phyloP scores from a whole-genome alignment of 176 grass and related monocot genomes.

The Neostapfia colusana region DNA sequence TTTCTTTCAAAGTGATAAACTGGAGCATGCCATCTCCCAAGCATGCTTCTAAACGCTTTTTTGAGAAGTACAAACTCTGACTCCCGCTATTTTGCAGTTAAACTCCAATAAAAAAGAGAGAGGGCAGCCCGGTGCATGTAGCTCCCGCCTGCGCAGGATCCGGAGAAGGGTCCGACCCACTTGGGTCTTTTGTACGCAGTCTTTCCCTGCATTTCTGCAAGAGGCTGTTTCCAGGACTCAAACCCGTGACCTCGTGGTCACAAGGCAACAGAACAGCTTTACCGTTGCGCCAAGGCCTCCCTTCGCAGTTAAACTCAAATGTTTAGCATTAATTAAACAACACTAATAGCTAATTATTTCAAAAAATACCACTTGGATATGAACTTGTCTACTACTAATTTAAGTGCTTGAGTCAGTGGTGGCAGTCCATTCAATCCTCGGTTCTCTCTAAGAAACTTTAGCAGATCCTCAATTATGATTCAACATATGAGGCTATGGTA shows the following conservation, averaged over 20 bases:
- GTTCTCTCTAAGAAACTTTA: not conserved
- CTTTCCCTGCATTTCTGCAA: too few species aligned
- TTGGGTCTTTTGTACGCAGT: too few species aligned
- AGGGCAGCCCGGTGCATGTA: too few species aligned
- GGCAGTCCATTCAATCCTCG: not conserved
- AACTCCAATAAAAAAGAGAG: too few species aligned
- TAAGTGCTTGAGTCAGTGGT: not conserved
- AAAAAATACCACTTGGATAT: not conserved
- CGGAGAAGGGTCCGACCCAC: too few species aligned
- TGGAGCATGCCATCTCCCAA: not conserved
- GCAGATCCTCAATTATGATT: not conserved
- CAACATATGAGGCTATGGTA: not conserved
- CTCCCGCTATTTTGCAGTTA: not conserved
- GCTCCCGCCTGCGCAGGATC: too few species aligned
- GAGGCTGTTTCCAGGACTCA: too few species aligned
- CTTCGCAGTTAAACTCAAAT: not conserved
- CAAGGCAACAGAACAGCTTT: too few species aligned
- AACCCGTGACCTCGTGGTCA: too few species aligned
- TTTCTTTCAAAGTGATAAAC: constrained; percentile 12
- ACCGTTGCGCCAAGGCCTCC: too few species aligned
- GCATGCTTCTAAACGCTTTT: not conserved
- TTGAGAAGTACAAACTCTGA: not conserved
- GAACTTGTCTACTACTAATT: not conserved
- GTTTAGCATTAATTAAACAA: not conserved
- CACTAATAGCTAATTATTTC: not conserved